These are phyloP conservation scores for Lotmaria passim DNA, from an alignment of 208 protist genomes.

Conservation along the genomic window DNA sequence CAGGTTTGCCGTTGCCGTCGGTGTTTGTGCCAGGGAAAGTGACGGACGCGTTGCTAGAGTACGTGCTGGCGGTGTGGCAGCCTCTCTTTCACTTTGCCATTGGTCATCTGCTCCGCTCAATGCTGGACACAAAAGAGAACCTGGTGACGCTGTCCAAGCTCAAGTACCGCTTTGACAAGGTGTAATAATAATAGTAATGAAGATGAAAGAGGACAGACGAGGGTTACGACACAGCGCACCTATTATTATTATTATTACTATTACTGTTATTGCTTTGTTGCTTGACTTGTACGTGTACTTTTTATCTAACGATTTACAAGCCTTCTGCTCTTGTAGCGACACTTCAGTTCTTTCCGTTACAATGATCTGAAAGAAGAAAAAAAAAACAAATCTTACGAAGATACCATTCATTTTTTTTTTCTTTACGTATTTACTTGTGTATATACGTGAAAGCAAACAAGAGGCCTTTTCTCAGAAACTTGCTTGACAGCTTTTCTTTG, in stretches of 20 bases:
- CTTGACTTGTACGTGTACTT: not conserved
- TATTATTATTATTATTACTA: too few relatives aligned
- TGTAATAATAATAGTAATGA: slow-evolving; percentile 19
- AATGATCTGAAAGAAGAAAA: not conserved
- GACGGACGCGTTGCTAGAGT: slow-evolving; percentile 41
- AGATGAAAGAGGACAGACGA: not conserved
- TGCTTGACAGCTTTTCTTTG: too few relatives aligned
- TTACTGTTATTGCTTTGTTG: not conserved
- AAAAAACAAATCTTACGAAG: not conserved
- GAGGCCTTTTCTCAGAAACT: too few relatives aligned
- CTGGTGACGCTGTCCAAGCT: slow-evolving; percentile 53
- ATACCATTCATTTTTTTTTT: not conserved
- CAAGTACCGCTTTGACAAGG: slow-evolving; percentile 77
- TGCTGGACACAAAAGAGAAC: slow-evolving; percentile 50
- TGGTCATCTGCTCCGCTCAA: slow-evolving; percentile 45
- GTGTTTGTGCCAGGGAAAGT: slow-evolving; percentile 14
- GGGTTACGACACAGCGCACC: too few relatives aligned
- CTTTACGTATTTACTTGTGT: not conserved
- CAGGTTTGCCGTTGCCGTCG: slow-evolving; percentile 14
- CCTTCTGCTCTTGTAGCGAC: not conserved
- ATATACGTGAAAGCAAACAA: too few relatives aligned
- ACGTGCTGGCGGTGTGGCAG: slow-evolving; percentile 72
- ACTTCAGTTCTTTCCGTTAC: too few relatives aligned
- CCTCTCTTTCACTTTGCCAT: slow-evolving; percentile 66
- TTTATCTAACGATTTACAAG: too few relatives aligned